Conservation (phyloP, 441 rosid species). For the Aleurites moluccanus region DNA sequence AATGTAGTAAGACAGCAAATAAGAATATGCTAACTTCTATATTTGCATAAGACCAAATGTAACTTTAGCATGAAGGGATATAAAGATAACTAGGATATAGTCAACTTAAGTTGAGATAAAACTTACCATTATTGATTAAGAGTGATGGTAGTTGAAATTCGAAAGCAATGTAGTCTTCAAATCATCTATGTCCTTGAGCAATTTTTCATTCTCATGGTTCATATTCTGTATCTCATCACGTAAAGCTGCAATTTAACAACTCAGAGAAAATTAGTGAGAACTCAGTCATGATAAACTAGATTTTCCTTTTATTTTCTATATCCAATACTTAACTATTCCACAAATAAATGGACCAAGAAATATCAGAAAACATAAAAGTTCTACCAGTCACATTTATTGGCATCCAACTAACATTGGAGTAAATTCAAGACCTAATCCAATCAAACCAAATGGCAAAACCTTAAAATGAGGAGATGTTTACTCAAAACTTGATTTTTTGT, state of each 20-base stretch:
- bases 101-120: background rate
- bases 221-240: constrained; percentile 35
- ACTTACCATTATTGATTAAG: constrained; percentile 16
- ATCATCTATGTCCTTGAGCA: constrained; percentile 44
- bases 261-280: constrained; percentile 4
- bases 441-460: background rate
- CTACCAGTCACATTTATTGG: background rate
- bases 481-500: background rate
- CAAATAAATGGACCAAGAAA: constrained; percentile 3
- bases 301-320: background rate
- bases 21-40: too few relatives aligned
- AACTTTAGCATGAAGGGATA: background rate
- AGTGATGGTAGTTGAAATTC: constrained; percentile 18
- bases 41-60: background rate
- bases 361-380: background rate
- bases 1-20: background rate
- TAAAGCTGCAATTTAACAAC: constrained; percentile 40
- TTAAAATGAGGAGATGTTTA: background rate
- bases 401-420: background rate
- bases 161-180: constrained; percentile 34
- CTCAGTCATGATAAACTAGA: constrained; percentile 2
- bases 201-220: constrained; percentile 44
- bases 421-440: background rate
- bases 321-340: background rate
- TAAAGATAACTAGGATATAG: background rate